Evolutionary conservation across 2,329 filamentous ascomycete species (phyloP).

Genomic region (Aspergillus persii): DNA sequence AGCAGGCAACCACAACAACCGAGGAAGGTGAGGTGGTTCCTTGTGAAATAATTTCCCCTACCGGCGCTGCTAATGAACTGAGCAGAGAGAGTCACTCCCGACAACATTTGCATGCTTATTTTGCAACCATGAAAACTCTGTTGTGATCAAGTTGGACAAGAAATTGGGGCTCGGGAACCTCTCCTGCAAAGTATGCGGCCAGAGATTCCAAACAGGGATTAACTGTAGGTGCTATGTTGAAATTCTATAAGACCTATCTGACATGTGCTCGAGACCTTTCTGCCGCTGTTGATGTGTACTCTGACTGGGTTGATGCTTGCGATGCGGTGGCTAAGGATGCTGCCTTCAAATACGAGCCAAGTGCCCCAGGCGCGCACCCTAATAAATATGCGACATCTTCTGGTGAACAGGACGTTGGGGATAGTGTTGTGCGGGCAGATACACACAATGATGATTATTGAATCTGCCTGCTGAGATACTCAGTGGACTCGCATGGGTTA

Average conservation of each 20-base stretch:
- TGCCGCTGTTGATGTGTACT: slow-evolving; percentile 90
- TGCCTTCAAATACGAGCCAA: slow-evolving; percentile 37
- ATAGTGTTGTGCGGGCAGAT: slow-evolving; percentile 18
- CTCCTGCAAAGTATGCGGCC: slow-evolving; percentile 88
- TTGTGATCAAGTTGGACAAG: slow-evolving; percentile 89
- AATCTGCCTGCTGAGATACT: slow-evolving; percentile 11
- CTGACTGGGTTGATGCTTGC: slow-evolving; percentile 97
- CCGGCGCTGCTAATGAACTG: slow-evolving; percentile 3
- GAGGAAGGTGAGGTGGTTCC: slow-evolving; percentile 64
- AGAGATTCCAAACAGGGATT: slow-evolving; percentile 87
- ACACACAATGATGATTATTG: slow-evolving; percentile 30
- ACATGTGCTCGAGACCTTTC: slow-evolving; percentile 65
- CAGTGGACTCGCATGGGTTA: background rate
- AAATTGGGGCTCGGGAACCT: slow-evolving; percentile 83
- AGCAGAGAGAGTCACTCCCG: slow-evolving; percentile 47
- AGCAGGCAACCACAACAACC: slow-evolving; percentile 76
- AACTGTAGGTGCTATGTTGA: slow-evolving; percentile 65
- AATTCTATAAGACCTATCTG: background rate
- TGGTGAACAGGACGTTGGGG: slow-evolving; percentile 18
- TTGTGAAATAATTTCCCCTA: background rate
- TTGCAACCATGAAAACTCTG: slow-evolving; percentile 95
- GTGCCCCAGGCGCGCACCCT: slow-evolving; percentile 15
- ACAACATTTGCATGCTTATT: slow-evolving; percentile 95
- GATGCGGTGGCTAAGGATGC: slow-evolving; percentile 67
- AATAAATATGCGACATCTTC: slow-evolving; percentile 17